Evolutionary conservation across 2,329 filamentous ascomycete species (phyloP).

Genomic region (Endoconidiophora laricicola): DNA sequence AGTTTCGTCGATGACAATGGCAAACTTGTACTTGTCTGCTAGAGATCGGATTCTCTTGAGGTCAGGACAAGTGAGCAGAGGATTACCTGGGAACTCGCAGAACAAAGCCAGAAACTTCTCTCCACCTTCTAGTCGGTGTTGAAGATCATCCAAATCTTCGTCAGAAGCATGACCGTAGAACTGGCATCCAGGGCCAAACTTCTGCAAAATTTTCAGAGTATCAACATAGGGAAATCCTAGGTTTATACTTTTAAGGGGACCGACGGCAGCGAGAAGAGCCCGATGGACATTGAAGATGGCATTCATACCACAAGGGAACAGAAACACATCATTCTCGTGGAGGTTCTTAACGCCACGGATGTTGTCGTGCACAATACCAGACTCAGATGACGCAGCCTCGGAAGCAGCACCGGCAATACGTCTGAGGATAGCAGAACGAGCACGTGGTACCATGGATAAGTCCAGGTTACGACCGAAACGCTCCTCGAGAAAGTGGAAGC

Average conservation of each 20-base stretch:
- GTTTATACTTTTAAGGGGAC: conserved; percentile 59
- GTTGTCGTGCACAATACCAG: conserved; percentile 20
- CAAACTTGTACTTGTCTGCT: conserved; percentile 73
- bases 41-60: conserved; percentile 63
- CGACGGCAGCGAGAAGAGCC: conserved; percentile 47
- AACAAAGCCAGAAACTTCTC: conserved; percentile 72
- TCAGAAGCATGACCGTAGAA: conserved; percentile 75
- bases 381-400: conserved; percentile 28
- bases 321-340: conserved; percentile 71
- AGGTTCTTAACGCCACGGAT: conserved; percentile 41
- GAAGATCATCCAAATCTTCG: conserved; percentile 69
- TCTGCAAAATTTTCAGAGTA: conserved; percentile 84
- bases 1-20: conserved; percentile 85
- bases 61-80: conserved; percentile 71
- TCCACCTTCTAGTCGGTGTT: conserved; percentile 50
- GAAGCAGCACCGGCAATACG: conserved; percentile 78
- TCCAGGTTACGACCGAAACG: conserved; percentile 85
- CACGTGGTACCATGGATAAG: conserved; percentile 59
- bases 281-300: conserved; percentile 83
- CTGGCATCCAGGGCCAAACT: conserved; percentile 75
- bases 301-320: conserved; percentile 87
- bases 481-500: conserved; percentile 74
- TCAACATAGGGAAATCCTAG: conserved; percentile 96
- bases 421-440: conserved; percentile 69
- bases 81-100: conserved; percentile 91